Evolutionary conservation across 179 eudicot genomes (phyloP), one percentile per base, ranked within the genome.

Genomic region (Monotropa hypopitys): DNA sequence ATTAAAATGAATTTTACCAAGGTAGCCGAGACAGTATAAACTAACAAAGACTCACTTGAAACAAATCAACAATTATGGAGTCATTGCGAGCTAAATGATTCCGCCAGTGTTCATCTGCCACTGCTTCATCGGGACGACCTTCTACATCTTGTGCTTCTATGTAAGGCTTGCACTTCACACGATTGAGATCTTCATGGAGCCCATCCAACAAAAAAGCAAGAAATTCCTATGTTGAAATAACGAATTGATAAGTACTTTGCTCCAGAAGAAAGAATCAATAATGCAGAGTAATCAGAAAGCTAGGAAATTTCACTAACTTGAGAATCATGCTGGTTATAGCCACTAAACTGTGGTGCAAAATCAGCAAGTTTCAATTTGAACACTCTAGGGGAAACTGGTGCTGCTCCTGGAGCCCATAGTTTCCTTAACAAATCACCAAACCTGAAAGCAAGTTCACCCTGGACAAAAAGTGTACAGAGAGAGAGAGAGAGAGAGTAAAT

Each of bases 131-230:
- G 10, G 85, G 85, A 71, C 84, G 80, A 43, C 82, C 88, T 78
- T 85, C 90, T 69, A 81, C 83, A 79, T 91, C 92, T 74, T 74
- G 83, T 79, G 78, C 79, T 74, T 88, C 89, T 65, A 85, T 73
- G 77, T 89, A 90, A 79, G 97, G 93, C 77, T 90, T 89, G 61
- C 73, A 72, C 81, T 87, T 93, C 75, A 90, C 95, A 67, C 95
- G 93, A 84, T 93, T 93, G 77, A 93, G 86, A 83, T 91, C 98
- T 88, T 93, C 95, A 80, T 89, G 97, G 50, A 93, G 97, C 32
- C 93, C 93, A 87, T 93, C 92, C 90, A 93, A 84, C 53, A 93
- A 84, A 84, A 90, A 91, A 53, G 97, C 85, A 77, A 93, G 88
- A 75, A 93, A 87, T 74, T 93, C 98, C 98, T 93, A 81, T 51